phyloP scores from a whole-genome alignment of 345 rosid species.

The Citrus reticulata region DNA sequence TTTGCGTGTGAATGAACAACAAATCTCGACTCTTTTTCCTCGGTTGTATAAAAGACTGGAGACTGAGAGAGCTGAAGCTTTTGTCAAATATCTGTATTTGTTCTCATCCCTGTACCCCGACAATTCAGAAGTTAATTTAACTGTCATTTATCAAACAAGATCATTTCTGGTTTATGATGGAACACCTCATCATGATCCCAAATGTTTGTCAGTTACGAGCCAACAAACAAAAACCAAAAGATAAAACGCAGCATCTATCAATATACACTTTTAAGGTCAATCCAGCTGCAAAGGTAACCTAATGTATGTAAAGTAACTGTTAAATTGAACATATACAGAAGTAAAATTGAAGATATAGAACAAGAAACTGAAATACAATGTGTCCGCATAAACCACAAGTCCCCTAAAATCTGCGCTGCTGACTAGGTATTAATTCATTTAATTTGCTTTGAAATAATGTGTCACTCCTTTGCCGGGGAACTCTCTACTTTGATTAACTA shows the following conservation, averaged over 20 bases:
- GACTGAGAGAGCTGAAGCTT: not conserved
- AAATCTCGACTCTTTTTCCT: not conserved
- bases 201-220: not conserved
- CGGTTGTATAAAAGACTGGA: too few relatives aligned
- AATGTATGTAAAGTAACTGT: not conserved
- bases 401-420: not conserved
- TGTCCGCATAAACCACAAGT: not conserved
- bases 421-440: constrained; percentile 7
- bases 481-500: constrained; percentile 4
- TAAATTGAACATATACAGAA: not conserved
- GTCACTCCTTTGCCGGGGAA: not conserved
- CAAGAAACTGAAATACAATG: not conserved
- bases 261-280: not conserved
- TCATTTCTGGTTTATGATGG: not conserved
- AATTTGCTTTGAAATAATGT: not conserved
- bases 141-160: not conserved
- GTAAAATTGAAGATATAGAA: not conserved
- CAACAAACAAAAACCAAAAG: not conserved
- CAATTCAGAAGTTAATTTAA: not conserved
- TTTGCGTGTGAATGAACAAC: not conserved
- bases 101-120: too few relatives aligned
- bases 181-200: not conserved
- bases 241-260: not conserved
- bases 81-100: too few relatives aligned
- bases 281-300: not conserved